A percentile compares a stretch with the other conserved stretches of the same genome.
Evolutionary conservation across 192 early-diverging fungal genomes (phyloP).

Genomic region (Pecoramyces ruminantium): DNA sequence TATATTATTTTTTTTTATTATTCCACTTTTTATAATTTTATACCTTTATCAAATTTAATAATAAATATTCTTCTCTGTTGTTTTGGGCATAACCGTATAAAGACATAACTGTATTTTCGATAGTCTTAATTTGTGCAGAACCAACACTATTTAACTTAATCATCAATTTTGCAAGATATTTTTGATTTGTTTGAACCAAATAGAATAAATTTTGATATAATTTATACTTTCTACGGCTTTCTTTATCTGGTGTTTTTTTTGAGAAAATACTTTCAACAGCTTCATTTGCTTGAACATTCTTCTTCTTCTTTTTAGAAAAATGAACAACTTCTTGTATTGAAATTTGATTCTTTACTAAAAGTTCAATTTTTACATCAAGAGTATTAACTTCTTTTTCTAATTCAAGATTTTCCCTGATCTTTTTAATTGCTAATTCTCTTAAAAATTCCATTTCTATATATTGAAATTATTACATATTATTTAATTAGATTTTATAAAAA

Average conservation of each 20-base stretch:
- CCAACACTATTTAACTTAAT: slow-evolving; percentile 64
- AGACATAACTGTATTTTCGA: slow-evolving; percentile 79
- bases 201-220: slow-evolving; percentile 92
- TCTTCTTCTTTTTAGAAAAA: slow-evolving; percentile 31
- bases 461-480: too few relatives aligned
- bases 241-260: slow-evolving; percentile 70
- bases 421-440: slow-evolving; percentile 66
- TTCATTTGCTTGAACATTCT: slow-evolving; percentile 5
- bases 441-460: slow-evolving; percentile 63
- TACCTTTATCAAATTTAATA: slow-evolving; percentile 84
- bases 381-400: slow-evolving; percentile 62
- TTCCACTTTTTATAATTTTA: too few relatives aligned
- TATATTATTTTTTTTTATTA: background rate
- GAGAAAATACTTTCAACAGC: slow-evolving; percentile 29
- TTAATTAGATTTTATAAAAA: slow-evolving; percentile 2
- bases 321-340: slow-evolving; percentile 84
- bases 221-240: slow-evolving; percentile 53
- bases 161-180: slow-evolving; percentile 75
- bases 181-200: slow-evolving; percentile 87
- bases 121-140: slow-evolving; percentile 30
- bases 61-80: slow-evolving; percentile 83
- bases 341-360: slow-evolving; percentile 88
- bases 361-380: slow-evolving; percentile 89
- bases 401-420: slow-evolving; percentile 77
- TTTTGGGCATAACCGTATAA: slow-evolving; percentile 97